Base-by-base conservation (phyloP, 192 early-diverging fungal species). In the Powellomyces hirtus region DNA sequence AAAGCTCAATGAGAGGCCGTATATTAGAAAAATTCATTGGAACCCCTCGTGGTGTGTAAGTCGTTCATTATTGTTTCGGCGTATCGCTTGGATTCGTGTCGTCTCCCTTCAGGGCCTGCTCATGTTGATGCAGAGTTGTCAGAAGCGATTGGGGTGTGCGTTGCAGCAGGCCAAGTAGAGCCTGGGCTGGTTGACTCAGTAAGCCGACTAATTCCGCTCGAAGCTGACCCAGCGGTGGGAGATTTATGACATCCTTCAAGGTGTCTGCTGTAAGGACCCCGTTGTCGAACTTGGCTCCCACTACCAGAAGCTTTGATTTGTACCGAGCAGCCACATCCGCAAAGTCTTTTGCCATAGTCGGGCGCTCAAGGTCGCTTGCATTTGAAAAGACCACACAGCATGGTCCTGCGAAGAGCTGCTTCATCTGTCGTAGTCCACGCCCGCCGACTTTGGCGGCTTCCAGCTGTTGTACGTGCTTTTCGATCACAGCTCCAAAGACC, bases 201-300 rank as follows among this genome's bases (percentile, higher is more conserved):
- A 75, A 20, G 13, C 73, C 68, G 16, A 71, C 61, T 11, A 75
- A 34, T 30, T 75, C 73, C 7, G 62, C 66, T 2, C 73, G 67
- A 10, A 75, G 55, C 20, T 69, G 62, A 6, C 27, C 49, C 59
- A 75, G 27, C 1, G 46, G 11, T 2, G 61, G 61, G 29, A 75
- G 45, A n/a, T 65, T 56, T 31, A 55, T 51, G 20, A 75, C 68
- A 0, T 62, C 4, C 38, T 61, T 50, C 46, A 75, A 35, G 45
- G 40, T 50, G 63, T 75, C 73, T 13, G 53, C 35, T 51, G 67
- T 61, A 45, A 75, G 31, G 18, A 64, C 26, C 6, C 13, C 24
- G 24, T 59, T 52, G 20, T 75, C 73, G 22, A 75, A 65, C 36
- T 75, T 75, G 27, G 66, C 73, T 24, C 73, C 73, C 3, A 75